phyloP scores from a whole-genome alignment of 768 basidiomycete species.

The Boletus subparvulus region DNA sequence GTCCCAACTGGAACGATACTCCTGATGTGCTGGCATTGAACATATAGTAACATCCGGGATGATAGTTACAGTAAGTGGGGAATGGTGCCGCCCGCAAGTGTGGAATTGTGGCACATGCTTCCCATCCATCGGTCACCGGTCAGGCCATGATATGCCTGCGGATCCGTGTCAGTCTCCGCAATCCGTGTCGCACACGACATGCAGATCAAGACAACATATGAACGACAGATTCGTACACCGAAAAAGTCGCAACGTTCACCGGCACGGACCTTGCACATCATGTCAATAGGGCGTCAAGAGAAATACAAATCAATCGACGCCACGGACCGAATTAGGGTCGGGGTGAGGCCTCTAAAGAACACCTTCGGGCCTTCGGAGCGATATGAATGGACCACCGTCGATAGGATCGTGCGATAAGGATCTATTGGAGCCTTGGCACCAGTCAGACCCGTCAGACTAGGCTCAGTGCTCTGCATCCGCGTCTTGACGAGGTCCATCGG shows the following conservation, averaged over 20 bases:
- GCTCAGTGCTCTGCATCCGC: slow-evolving; percentile 62
- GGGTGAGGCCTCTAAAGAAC: slow-evolving; percentile 75
- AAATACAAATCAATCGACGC: not conserved
- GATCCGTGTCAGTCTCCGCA: not conserved
- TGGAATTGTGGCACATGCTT: not conserved
- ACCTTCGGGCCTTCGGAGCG: slow-evolving; percentile 63
- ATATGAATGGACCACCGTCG: slow-evolving; percentile 61
- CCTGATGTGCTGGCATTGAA: not conserved
- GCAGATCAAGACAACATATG: slow-evolving; percentile 30
- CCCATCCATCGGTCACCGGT: not conserved
- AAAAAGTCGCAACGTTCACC: slow-evolving; percentile 84
- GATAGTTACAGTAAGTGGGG: not conserved
- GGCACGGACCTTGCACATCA: slow-evolving; percentile 60
- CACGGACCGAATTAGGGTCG: slow-evolving; percentile 73
- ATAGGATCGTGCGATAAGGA: slow-evolving; percentile 58
- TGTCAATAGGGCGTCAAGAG: not conserved
- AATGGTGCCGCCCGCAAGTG: not conserved
- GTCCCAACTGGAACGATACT: not conserved
- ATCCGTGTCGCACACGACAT: not conserved
- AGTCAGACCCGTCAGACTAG: not conserved
- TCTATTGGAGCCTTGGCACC: slow-evolving; percentile 25
- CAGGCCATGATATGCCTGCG: not conserved
- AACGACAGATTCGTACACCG: slow-evolving; percentile 65
- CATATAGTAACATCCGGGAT: not conserved
- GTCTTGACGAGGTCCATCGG: slow-evolving; percentile 91